phyloP scores from a whole-genome alignment of 192 early-diverging fungal species.

The Neocallimastix lanati region DNA sequence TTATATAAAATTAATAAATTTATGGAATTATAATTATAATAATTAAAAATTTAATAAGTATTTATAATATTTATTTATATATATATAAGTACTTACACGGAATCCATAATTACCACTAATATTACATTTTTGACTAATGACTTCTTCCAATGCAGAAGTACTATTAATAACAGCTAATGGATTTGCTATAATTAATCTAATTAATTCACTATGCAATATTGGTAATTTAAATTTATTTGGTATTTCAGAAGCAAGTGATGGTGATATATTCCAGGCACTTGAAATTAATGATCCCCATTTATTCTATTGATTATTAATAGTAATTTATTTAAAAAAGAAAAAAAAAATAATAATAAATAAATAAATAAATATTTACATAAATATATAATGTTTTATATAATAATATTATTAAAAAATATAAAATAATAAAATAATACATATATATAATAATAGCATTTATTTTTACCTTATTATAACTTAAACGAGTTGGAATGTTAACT shows the following conservation, averaged over 20 bases:
- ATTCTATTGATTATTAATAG: slow-evolving; percentile 19
- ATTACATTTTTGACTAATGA: not conserved
- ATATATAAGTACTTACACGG: slow-evolving; percentile 5
- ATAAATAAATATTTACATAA: too few species aligned
- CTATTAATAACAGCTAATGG: not conserved
- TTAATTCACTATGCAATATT: not conserved
- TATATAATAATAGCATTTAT: too few species aligned
- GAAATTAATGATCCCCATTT: slow-evolving; percentile 56
- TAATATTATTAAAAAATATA: too few species aligned
- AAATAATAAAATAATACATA: too few species aligned
- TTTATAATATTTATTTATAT: slow-evolving; percentile 7
- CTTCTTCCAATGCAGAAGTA: not conserved
- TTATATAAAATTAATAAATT: too few species aligned
- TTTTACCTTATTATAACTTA: slow-evolving; percentile 9
- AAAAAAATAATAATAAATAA: too few species aligned
- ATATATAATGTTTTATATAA: too few species aligned
- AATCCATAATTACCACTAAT: slow-evolving; percentile 1
- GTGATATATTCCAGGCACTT: slow-evolving; percentile 70
- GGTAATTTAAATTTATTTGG: not conserved
- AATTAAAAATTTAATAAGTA: too few species aligned
- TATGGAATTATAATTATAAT: too few species aligned
- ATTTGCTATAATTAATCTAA: not conserved
- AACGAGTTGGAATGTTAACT: slow-evolving; percentile 11
- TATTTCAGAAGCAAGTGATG: slow-evolving; percentile 21
- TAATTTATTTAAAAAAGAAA: not conserved